Evolutionary conservation across 2,329 filamentous ascomycete species (phyloP), one percentile per base, ranked within the genome.

Genomic region (Venturia effusa): DNA sequence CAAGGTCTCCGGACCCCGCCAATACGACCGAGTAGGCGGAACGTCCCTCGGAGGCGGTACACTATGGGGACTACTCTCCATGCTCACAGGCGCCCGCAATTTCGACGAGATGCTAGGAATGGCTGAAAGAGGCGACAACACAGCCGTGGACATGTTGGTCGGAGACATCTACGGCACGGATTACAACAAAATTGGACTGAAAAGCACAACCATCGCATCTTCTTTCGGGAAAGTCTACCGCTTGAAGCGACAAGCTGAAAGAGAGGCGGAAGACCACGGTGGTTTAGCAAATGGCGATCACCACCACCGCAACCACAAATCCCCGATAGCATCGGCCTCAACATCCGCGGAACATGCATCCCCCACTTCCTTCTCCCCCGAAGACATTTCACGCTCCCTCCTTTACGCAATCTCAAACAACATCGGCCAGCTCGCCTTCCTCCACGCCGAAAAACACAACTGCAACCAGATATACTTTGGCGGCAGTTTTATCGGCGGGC

Each of bases 21-120:
- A 91, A 68, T 97, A 88, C 74, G 83, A 95, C 75, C 90, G 94
- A 70, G 93, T 99, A 11, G 94, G 94, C 62, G 94, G 94, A 66
- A 97, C 94, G 3, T 96, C 92, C 4, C 83, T 99, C 0, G 94
- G 94, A 40, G 94, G 94, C 55, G 94, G 94, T n/a, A 99, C 94
- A 1, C 87, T 99, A 62, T 99, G 94, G 94, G 94, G 94, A 0
- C 80, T 99, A 30, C 82, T 99, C 43, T 94, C 90, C 15, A 83
- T 99, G 61, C 81, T 99, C 45, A 99, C 94, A 0, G 92, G 92
- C n/a, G 91, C 93, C 27, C 84, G 89, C 64, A 92, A 87, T n/a
- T 99, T 99, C 72, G 94, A 97, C 74, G 92, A 96, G 70, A 99
- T 99, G 94, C 82, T 99, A 41, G 87, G 88, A 63, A 88, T 95